Conservation (phyloP, 305 asterid species). For the Fraxinus ornus region DNA sequence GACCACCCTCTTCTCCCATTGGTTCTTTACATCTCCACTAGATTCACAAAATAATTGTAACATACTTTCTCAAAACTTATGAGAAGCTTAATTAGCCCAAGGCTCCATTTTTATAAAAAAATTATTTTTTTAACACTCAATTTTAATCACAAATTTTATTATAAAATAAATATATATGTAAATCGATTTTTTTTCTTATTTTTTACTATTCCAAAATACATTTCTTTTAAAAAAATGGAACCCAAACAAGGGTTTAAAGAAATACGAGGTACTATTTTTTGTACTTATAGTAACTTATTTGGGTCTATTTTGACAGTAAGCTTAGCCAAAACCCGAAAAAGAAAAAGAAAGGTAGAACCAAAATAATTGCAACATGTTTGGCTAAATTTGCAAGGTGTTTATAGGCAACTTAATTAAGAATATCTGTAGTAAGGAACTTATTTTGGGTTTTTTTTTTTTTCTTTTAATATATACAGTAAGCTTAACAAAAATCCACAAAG, state of each 20-base stretch:
- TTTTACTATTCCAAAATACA: too few relatives aligned
- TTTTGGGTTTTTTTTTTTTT: background rate
- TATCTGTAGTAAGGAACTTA: background rate
- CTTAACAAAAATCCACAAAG: background rate
- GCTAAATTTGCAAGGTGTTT: background rate
- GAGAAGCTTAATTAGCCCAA: background rate
- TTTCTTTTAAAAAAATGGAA: too few relatives aligned
- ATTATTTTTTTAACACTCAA: too few relatives aligned
- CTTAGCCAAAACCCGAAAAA: background rate
- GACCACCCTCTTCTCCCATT: conserved; percentile 33
- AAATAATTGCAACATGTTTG: background rate
- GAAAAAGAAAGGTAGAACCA: background rate
- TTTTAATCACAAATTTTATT: too few relatives aligned
- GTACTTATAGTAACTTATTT: background rate
- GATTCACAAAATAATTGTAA: conserved; percentile 14
- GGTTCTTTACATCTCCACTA: conserved; percentile 35
- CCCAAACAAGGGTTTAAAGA: too few relatives aligned
- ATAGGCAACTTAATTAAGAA: background rate
- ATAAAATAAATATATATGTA: too few relatives aligned
- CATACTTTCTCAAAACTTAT: background rate
- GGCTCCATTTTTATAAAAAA: too few relatives aligned
- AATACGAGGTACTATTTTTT: too few relatives aligned
- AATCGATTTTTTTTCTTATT: too few relatives aligned
- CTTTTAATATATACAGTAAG: background rate
- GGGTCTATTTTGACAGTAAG: background rate